phyloP scores from a whole-genome alignment of 2,329 filamentous ascomycete species.

The Alternaria incomplexa region DNA sequence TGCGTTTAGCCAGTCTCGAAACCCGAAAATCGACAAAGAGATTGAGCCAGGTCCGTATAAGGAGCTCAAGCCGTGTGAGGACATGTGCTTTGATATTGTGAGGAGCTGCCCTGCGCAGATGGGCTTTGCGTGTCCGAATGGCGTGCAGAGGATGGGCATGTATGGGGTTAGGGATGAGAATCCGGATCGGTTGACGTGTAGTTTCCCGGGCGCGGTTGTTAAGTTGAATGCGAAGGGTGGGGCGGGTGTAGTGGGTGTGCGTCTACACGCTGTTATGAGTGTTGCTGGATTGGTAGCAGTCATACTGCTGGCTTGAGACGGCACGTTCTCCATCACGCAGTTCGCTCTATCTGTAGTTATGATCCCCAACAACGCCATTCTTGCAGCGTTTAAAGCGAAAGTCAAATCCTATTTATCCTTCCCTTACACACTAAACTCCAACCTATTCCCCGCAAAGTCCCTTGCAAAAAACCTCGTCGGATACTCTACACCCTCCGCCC shows the following conservation, averaged over 20 bases:
- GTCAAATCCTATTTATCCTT: not conserved
- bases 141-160: slow-evolving; percentile 14
- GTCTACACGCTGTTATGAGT: not conserved
- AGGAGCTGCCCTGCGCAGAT: slow-evolving; percentile 81
- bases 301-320: not conserved
- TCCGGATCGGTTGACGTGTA: slow-evolving; percentile 42
- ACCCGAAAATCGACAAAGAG: slow-evolving; percentile 70
- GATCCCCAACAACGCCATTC: not conserved
- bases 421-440: slow-evolving; percentile 48
- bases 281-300: not conserved
- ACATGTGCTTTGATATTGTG: slow-evolving; percentile 86
- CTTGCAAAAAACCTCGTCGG: slow-evolving; percentile 67
- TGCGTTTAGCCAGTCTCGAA: slow-evolving; percentile 67
- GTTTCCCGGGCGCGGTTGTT: slow-evolving; percentile 50
- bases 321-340: not conserved
- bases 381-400: not conserved
- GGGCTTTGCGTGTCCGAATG: slow-evolving; percentile 74
- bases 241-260: not conserved
- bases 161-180: slow-evolving; percentile 34
- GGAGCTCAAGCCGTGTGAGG: slow-evolving; percentile 86
- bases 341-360: no score
- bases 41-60: slow-evolving; percentile 90
- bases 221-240: slow-evolving; percentile 36
- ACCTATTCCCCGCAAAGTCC: slow-evolving; percentile 50
- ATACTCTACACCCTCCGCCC: slow-evolving; percentile 62